Evolutionary conservation across 1,139 yeast genomes (phyloP).

Genomic region (Lodderomyces parapsilosis): DNA sequence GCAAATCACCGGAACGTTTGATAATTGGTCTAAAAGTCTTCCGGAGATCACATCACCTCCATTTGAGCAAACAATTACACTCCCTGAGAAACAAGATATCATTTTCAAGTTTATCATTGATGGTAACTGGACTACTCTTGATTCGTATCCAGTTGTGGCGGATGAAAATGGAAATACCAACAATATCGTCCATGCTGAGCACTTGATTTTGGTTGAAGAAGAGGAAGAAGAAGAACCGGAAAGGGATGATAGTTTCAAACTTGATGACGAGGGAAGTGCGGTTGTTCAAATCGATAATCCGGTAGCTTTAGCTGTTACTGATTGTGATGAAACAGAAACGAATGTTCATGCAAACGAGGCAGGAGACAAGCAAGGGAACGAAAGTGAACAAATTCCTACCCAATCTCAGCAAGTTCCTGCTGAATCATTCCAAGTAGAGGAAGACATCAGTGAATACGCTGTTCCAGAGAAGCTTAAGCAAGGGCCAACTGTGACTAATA

Average conservation of each 20-base stretch:
- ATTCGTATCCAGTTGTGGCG: slow-evolving; percentile 23
- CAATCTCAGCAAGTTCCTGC: not conserved
- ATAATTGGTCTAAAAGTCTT: slow-evolving; percentile 34
- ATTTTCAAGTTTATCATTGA: slow-evolving; percentile 38
- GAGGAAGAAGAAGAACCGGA: slow-evolving; percentile 5
- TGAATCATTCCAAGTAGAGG: not conserved
- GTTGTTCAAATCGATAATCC: slow-evolving; percentile 1
- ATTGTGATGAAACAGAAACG: slow-evolving; percentile 3
- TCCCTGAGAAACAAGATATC: slow-evolving; percentile 24
- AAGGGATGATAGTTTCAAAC: not conserved
- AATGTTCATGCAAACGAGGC: not conserved
- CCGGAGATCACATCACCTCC: slow-evolving; percentile 14
- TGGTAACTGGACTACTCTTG: slow-evolving; percentile 31
- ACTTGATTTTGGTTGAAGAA: slow-evolving; percentile 18
- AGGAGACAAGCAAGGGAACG: not conserved
- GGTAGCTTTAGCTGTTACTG: not conserved
- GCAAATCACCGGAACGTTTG: slow-evolving; percentile 44
- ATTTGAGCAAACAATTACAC: slow-evolving; percentile 16
- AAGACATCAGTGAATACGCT: slow-evolving; percentile 3
- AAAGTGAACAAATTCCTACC: not conserved
- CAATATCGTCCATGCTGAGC: slow-evolving; percentile 31
- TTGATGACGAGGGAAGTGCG: not conserved
- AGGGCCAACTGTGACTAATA: not conserved
- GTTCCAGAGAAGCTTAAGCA: slow-evolving; percentile 2
- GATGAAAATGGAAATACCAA: slow-evolving; percentile 41